Conservation (phyloP, 2,329 filamentous ascomycete genomes). For the Microdochium nivale region DNA sequence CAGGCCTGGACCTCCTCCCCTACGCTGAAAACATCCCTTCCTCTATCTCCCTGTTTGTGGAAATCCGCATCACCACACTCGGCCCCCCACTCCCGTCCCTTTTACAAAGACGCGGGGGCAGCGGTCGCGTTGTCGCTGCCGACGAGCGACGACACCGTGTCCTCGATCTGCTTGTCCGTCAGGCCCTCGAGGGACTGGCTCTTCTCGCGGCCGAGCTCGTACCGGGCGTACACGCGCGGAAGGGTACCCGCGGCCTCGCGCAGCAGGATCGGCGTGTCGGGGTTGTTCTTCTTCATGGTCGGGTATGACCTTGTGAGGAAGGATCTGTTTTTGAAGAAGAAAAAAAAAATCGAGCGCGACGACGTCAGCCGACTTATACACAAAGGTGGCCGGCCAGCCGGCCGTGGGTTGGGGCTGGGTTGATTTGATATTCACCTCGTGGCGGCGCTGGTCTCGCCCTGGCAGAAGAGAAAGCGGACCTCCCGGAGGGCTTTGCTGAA, state of each 20-base stretch:
- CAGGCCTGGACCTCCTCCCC: no score
- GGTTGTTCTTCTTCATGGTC: slow-evolving; percentile 99
- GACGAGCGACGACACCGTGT: slow-evolving; percentile 45
- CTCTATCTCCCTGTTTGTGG: no score
- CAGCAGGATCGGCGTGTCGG: slow-evolving; percentile 84
- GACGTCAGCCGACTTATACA: slow-evolving; percentile 8
- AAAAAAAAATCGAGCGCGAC: no score
- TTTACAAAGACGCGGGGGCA: no score
- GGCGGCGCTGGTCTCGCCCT: slow-evolving; percentile 83
- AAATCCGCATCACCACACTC: no score
- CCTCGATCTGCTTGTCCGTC: slow-evolving; percentile 53
- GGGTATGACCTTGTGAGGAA: slow-evolving; percentile 91
- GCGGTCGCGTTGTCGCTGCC: slow-evolving; percentile 25
- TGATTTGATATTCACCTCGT: slow-evolving; percentile 56
- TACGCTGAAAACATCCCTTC: no score
- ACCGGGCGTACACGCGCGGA: slow-evolving; percentile 86
- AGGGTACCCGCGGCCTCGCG: slow-evolving; percentile 80
- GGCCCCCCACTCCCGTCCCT: no score
- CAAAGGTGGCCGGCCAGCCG: neutral
- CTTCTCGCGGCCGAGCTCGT: slow-evolving; percentile 56
- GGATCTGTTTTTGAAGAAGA: slow-evolving; percentile 44
- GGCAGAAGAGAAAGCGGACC: slow-evolving; percentile 95
- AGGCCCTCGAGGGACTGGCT: slow-evolving; percentile 48
- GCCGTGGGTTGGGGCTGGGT: neutral
- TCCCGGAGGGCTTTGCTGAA: slow-evolving; percentile 87